Evolutionary conservation across 129 eudicot species (phyloP).

Genomic region (Calendula officinalis): DNA sequence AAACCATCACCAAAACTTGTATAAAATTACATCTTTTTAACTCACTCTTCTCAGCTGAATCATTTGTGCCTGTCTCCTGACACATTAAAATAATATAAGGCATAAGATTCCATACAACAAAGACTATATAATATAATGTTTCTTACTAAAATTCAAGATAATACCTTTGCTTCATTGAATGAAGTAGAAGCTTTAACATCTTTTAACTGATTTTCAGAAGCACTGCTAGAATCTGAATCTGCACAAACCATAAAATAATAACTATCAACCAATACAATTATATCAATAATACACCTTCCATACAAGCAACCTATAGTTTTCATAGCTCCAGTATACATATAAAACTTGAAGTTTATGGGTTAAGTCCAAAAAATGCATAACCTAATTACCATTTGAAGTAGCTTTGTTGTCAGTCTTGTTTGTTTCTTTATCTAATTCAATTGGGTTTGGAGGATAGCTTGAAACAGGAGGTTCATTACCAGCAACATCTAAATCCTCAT

Average conservation of each 20-base stretch:
- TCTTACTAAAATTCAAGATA: slow-evolving; percentile 7
- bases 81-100: neutral
- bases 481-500: slow-evolving; percentile 67
- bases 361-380: slow-evolving; percentile 14
- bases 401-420: slow-evolving; percentile 32
- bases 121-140: neutral
- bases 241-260: slow-evolving; percentile 15
- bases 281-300: neutral
- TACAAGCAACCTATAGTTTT: slow-evolving; percentile 7
- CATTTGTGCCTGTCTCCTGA: slow-evolving; percentile 31
- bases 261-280: slow-evolving; percentile 20
- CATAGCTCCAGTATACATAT: too few species aligned
- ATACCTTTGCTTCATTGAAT: slow-evolving; percentile 38
- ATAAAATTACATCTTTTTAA: neutral
- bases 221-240: slow-evolving; percentile 45
- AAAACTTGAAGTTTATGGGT: too few species aligned
- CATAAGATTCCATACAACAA: neutral
- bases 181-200: slow-evolving; percentile 34
- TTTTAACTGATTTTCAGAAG: slow-evolving; percentile 44
- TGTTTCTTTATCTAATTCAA: slow-evolving; percentile 39
- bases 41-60: slow-evolving; percentile 49
- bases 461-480: slow-evolving; percentile 75
- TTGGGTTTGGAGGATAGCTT: slow-evolving; percentile 53
- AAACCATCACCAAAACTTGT: slow-evolving; percentile 6
- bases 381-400: slow-evolving; percentile 34